phyloP scores from a whole-genome alignment of 2,329 filamentous ascomycete genomes.

The Scortechinia acanthostroma region DNA sequence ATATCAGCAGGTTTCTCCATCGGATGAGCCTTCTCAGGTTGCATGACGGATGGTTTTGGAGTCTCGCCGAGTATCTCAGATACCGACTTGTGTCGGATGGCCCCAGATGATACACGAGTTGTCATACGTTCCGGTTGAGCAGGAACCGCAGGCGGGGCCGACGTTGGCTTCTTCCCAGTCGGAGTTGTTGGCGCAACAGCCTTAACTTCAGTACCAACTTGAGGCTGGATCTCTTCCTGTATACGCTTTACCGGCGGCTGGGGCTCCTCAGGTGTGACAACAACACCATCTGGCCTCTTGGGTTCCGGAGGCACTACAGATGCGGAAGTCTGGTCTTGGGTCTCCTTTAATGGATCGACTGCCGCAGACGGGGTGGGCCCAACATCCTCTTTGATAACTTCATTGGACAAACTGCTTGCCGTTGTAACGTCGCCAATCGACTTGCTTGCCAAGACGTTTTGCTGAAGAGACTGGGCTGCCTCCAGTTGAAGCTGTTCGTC shows the following conservation, averaged over 20 bases:
- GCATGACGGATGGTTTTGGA: constrained; percentile 19
- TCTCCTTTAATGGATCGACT: too few relatives aligned
- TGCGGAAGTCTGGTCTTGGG: too few relatives aligned
- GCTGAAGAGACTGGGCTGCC: constrained; percentile 31
- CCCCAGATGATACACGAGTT: constrained; percentile 63
- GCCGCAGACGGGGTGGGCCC: too few relatives aligned
- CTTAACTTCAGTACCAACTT: too few relatives aligned
- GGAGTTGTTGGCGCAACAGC: neutral
- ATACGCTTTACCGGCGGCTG: too few relatives aligned
- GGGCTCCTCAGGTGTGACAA: neutral
- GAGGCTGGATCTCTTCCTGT: too few relatives aligned
- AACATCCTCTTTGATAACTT: constrained; percentile 1
- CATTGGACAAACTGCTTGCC: neutral
- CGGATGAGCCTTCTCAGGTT: constrained; percentile 11
- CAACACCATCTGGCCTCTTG: neutral
- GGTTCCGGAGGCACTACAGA: neutral
- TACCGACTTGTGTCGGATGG: constrained; percentile 66
- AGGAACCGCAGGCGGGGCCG: neutral
- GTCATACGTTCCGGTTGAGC: constrained; percentile 45
- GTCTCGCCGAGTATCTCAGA: constrained; percentile 64
- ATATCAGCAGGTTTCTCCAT: constrained; percentile 21
- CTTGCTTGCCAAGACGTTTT: neutral
- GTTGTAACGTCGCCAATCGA: neutral
- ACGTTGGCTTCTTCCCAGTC: neutral
- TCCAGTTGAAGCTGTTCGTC: constrained; percentile 48